Evolutionary conservation across 257 asterid genomes (phyloP).

Genomic region (Solanum etuberosum): DNA sequence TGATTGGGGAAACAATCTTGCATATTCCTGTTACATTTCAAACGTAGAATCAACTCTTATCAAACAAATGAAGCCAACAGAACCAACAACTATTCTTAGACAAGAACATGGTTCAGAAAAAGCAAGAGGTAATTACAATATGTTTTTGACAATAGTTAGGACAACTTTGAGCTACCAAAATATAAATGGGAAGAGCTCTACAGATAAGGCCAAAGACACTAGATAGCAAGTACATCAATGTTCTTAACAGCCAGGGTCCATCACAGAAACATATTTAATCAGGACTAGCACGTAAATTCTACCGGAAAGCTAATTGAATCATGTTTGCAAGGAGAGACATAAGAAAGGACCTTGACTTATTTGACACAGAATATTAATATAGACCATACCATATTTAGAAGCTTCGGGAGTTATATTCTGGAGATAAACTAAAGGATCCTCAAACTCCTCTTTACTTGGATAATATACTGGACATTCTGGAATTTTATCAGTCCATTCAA

Average conservation of each 20-base stretch:
- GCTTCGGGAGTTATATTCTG: conserved; percentile 97
- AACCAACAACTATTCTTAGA: not conserved
- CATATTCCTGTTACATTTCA: conserved; percentile 54
- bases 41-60: not conserved
- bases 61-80: not conserved
- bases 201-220: not conserved
- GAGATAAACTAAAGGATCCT: conserved; percentile 80
- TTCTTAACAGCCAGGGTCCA: not conserved
- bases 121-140: not conserved
- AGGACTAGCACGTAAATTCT: not conserved
- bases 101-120: not conserved
- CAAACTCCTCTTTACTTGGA: conserved; percentile 82
- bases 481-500: conserved; percentile 73
- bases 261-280: not conserved
- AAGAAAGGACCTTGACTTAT: not conserved
- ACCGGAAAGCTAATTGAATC: not conserved
- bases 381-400: conserved; percentile 64
- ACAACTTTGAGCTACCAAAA: not conserved
- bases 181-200: not conserved
- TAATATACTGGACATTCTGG: conserved; percentile 79
- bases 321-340: not conserved
- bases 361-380: not conserved
- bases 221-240: not conserved
- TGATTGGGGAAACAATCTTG: conserved; percentile 88
- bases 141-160: not conserved